Base-by-base conservation (phyloP, 257 asterid species). In the Osmanthus fragrans region DNA sequence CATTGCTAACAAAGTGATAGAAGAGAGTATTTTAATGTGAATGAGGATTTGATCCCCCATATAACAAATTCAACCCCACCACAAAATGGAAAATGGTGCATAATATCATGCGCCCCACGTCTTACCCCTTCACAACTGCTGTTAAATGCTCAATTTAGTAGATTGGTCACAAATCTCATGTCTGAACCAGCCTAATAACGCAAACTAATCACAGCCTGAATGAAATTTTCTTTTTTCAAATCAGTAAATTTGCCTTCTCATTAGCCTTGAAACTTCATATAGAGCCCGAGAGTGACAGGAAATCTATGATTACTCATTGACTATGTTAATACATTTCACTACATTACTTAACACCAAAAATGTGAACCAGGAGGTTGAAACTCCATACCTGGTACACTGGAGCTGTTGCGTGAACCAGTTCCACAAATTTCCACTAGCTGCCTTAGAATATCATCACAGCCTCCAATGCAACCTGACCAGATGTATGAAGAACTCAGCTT, bases 371-470 rank as follows among this genome's bases (percentile, higher is more conserved):
- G 69, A 58, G 15, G 30, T 58, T 58, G 66, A 58, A 21, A 73
- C 34, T 42, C 79, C 83, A 74, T 88, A 92, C 99, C 99, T 71
- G 89, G 88, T 21, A 72, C 64, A 71, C 72, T 84, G 79, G 94
- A 82, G 80, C 40, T 85, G 86, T 56, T 93, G 82, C 96, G 94
- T 70, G 98, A 83, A 65, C 99, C 97, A 82, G 98, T 95, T 83
- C 99, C 99, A 71, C 98, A 95, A 77, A 95, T 91, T 83, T 90
- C 97, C 64, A 80, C 82, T 73, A 95, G 89, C 88, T 95, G 97
- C 88, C 82, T 84, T 40, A 95, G 85, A 66, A 79, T 91, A 79
- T 87, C 85, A 83, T 95, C 99, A 80, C 99, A 95, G 69, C 99
- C 99, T 70, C 99, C 99, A 80, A 93, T 86, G 88, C 98, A 95